Evolutionary conservation across 2,329 filamentous ascomycete genomes (phyloP).

Genomic region (Bipolaris victoriae): DNA sequence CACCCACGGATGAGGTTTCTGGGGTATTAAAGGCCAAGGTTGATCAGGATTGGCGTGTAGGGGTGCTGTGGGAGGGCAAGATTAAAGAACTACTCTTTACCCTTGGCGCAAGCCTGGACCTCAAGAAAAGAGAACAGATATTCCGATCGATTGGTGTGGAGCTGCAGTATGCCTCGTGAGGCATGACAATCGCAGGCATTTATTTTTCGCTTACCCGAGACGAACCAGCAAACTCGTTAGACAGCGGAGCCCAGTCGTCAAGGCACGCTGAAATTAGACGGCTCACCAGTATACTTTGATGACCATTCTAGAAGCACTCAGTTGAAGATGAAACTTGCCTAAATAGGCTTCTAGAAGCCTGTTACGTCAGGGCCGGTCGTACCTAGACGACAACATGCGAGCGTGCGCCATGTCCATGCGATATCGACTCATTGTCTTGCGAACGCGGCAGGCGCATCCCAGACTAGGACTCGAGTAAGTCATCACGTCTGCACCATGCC

Average conservation of each 20-base stretch:
- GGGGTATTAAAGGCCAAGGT: constrained; percentile 90
- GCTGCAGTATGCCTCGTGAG: constrained; percentile 80
- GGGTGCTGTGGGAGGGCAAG: constrained; percentile 89
- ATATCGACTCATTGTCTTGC: constrained; percentile 24
- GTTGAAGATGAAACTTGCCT: constrained; percentile 18
- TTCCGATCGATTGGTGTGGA: constrained; percentile 79
- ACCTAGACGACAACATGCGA: constrained; percentile 11
- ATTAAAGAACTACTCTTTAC: constrained; percentile 93
- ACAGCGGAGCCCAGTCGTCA: constrained; percentile 10
- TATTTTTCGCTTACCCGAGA: constrained; percentile 14
- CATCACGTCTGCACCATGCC: constrained; percentile 24
- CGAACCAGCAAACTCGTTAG: constrained; percentile 5
- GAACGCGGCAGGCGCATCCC: constrained; percentile 25
- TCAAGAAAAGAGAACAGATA: constrained; percentile 75
- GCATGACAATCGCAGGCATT: constrained; percentile 23
- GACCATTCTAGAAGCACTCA: constrained; percentile 25
- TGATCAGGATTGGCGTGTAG: constrained; percentile 85
- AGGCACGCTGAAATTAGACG: constrained; percentile 4
- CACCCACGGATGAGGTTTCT: constrained; percentile 69
- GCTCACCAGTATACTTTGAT: constrained; percentile 17
- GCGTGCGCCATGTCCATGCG: constrained; percentile 14
- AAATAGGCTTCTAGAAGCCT: constrained; percentile 26
- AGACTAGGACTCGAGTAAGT: constrained; percentile 23
- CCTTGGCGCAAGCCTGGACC: constrained; percentile 82
- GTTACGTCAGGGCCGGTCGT: constrained; percentile 25